A percentile compares a stretch with the other conserved stretches of the same genome.
Evolutionary conservation across 768 basidiomycete species (phyloP).

Genomic region (Pulveroboletus sp.): DNA sequence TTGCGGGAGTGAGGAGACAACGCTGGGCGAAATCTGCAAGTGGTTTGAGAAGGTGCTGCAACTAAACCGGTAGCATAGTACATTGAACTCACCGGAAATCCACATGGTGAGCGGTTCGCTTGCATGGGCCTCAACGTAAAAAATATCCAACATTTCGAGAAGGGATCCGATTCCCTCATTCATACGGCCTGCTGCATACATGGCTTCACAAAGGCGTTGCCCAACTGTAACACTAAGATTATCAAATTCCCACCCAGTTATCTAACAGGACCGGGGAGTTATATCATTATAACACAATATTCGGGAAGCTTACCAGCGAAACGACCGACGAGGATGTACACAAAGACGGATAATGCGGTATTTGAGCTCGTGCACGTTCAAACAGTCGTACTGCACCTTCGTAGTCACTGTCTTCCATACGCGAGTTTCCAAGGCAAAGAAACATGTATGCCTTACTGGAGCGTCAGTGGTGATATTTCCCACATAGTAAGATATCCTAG

Average conservation of each 20-base stretch:
- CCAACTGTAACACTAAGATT: not conserved
- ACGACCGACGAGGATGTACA: not conserved
- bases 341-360: not conserved
- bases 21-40: not conserved
- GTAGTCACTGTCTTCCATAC: not conserved
- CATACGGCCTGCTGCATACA: too few species aligned
- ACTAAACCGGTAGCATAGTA: too few species aligned
- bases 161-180: not conserved
- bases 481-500: not conserved
- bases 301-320: not conserved
- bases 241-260: not conserved
- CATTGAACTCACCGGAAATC: not conserved
- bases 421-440: not conserved
- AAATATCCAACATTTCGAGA: not conserved
- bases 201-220: too few species aligned
- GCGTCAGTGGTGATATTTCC: not conserved
- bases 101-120: not conserved
- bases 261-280: not conserved
- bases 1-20: not conserved
- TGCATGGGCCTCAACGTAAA: not conserved
- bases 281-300: not conserved
- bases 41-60: not conserved
- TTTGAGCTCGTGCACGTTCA: not conserved
- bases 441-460: not conserved
- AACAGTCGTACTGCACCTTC: not conserved